Base-by-base conservation (phyloP, 2,329 filamentous ascomycete genomes). In the Paracoccidioides lutzii region DNA sequence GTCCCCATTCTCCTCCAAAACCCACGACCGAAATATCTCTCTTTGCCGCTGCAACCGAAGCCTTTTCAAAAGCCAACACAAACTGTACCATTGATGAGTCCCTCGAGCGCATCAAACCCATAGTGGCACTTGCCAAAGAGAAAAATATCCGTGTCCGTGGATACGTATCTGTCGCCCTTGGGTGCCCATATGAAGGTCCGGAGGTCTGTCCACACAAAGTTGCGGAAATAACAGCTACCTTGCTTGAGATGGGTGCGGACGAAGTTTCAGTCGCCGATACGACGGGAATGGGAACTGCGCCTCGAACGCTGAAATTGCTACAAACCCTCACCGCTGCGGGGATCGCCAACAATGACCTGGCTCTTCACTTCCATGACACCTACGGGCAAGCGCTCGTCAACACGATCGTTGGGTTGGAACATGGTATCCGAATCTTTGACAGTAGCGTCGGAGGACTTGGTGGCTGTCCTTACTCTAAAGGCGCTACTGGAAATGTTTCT, bases 231-330 rank as follows among this genome's bases (percentile, higher is more conserved):
- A 81, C 81, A 0, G 76, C 80, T 0, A 76, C 73, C 5, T 69
- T 85, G 42, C 72, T 85, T 14, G 81, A 84, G 59, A 81, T 84
- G 78, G 82, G 82, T 15, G 81, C 80, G 5, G 79, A 83, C 60
- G 81, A 84, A 64, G 81, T 85, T 41, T 81, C 78, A 1, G 79
- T 85, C 1, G 82, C 81, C 1, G 82, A 85, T 60, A 85, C 82
- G 0, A 85, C 82, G 0, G 82, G 82, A 46, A 84, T 84, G 81
- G 82, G 81, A 14, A 85, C 82, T 0, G 80, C 80, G 8, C 81
- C 80, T 0, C 76, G 78, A 53, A 84, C 82, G 0, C 67, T 75
- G 57, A 76, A 79, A 59, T 72, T 85, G 2, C 69, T 85, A 49
- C 75, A 79, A 58, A 78, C 80, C 2, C 67, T 85, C 53, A 75